A percentile compares a stretch with the other conserved stretches of the same genome.
These are phyloP conservation scores for Heterobasidion irregulare DNA, from an alignment of 1,284 basidiomycete species.

Conservation along the genomic window DNA sequence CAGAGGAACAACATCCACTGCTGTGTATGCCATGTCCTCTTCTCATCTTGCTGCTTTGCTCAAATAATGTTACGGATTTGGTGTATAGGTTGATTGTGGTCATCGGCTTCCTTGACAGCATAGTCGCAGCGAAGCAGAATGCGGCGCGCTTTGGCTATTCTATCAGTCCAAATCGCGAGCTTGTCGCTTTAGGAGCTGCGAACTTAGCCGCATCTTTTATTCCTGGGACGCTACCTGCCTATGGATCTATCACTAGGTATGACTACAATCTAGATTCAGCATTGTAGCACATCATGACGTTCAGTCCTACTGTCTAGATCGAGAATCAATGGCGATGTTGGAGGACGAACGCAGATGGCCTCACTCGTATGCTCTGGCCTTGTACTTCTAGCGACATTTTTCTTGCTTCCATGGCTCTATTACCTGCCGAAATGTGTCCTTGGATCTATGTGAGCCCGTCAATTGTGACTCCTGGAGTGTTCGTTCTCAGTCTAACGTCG, in stretches of 20 bases:
- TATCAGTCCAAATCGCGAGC: constrained; percentile 87
- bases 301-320: constrained; percentile 36
- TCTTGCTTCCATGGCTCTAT: constrained; percentile 73
- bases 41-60: not conserved
- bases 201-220: constrained; percentile 78
- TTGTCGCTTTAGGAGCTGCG: constrained; percentile 79
- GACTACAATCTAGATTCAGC: not conserved
- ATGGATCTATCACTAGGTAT: constrained; percentile 80
- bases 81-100: constrained; percentile 59
- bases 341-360: constrained; percentile 83
- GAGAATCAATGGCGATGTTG: constrained; percentile 80
- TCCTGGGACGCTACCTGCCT: constrained; percentile 82
- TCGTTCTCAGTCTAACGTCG: not conserved
- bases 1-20: constrained; percentile 68
- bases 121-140: constrained; percentile 85
- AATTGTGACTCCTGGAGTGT: not conserved
- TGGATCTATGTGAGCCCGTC: constrained; percentile 56
- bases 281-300: not conserved
- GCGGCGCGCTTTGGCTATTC: constrained; percentile 77
- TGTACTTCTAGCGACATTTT: constrained; percentile 80
- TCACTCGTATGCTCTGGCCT: constrained; percentile 71
- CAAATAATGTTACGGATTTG: constrained; percentile 2
- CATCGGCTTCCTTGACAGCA: constrained; percentile 75
- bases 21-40: constrained; percentile 44
- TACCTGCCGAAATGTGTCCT: constrained; percentile 79